Evolutionary conservation across 345 rosid genomes (phyloP).

Genomic region (Clausena lansium): DNA sequence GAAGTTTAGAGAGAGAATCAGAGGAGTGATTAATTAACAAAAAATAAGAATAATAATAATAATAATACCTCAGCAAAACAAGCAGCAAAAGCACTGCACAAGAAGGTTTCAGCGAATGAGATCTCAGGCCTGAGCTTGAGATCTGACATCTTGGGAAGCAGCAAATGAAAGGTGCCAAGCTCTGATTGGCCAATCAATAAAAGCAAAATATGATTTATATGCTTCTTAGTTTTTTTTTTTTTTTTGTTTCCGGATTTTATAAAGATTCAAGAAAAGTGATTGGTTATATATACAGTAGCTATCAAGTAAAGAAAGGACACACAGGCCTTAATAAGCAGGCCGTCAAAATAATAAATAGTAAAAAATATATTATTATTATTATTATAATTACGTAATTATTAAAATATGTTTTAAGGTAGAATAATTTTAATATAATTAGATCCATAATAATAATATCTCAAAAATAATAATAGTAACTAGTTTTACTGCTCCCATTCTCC

Average conservation of each 20-base stretch:
- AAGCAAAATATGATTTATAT: neutral
- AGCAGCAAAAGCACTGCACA: constrained; percentile 97
- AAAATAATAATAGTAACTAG: no score
- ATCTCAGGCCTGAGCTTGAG: constrained; percentile 58
- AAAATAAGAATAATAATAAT: no score
- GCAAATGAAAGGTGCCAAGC: constrained; percentile 27
- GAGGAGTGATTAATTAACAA: no score
- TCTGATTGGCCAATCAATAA: constrained; percentile 20
- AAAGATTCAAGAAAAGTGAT: neutral
- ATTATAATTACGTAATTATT: no score
- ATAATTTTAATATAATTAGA: no score
- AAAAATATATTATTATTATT: no score
- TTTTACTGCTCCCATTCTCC: no score
- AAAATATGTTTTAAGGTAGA: no score
- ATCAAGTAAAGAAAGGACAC: neutral
- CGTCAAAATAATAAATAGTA: no score
- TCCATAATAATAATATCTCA: no score
- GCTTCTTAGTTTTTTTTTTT: neutral
- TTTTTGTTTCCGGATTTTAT: neutral
- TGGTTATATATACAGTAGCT: no score
- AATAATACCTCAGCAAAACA: constrained; percentile 89
- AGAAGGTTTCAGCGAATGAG: constrained; percentile 76
- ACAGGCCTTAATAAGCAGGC: no score
- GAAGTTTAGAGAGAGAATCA: neutral
- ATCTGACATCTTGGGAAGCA: constrained; percentile 47